Evolutionary conservation across 2,329 filamentous ascomycete genomes (phyloP).

Genomic region (Berkeleyomyces rouxiae): DNA sequence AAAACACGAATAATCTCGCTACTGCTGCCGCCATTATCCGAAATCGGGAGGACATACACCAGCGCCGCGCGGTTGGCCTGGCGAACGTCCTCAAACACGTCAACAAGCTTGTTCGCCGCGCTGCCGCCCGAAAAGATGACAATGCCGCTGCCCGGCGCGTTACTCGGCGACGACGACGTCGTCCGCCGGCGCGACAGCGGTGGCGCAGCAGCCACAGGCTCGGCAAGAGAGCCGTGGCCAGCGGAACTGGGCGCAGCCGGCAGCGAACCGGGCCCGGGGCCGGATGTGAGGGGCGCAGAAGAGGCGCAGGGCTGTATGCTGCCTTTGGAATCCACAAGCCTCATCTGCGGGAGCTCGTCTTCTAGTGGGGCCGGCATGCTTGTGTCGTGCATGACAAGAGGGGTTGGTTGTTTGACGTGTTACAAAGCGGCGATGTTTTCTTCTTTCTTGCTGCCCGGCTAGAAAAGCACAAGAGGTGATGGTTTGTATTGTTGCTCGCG

Average conservation of each 20-base stretch:
- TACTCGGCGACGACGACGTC: neutral
- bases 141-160: slow-evolving; percentile 31
- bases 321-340: neutral
- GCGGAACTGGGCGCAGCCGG: neutral
- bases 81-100: slow-evolving; percentile 59
- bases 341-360: neutral
- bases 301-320: neutral
- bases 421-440: neutral
- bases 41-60: slow-evolving; percentile 85
- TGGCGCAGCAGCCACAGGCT: neutral
- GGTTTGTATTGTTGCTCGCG: neutral
- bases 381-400: neutral
- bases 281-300: neutral
- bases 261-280: neutral
- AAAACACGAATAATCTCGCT: slow-evolving; percentile 90
- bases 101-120: slow-evolving; percentile 85
- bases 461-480: neutral
- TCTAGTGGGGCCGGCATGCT: neutral
- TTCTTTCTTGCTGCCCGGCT: neutral
- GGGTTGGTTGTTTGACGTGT: neutral
- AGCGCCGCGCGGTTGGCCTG: slow-evolving; percentile 49
- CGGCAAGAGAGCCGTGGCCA: neutral
- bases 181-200: neutral
- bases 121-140: slow-evolving; percentile 86
- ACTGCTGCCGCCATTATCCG: slow-evolving; percentile 87